These are phyloP conservation scores for Tanozyma kutaoensis DNA, from an alignment of 805 yeast genomes.

Conservation along the genomic window DNA sequence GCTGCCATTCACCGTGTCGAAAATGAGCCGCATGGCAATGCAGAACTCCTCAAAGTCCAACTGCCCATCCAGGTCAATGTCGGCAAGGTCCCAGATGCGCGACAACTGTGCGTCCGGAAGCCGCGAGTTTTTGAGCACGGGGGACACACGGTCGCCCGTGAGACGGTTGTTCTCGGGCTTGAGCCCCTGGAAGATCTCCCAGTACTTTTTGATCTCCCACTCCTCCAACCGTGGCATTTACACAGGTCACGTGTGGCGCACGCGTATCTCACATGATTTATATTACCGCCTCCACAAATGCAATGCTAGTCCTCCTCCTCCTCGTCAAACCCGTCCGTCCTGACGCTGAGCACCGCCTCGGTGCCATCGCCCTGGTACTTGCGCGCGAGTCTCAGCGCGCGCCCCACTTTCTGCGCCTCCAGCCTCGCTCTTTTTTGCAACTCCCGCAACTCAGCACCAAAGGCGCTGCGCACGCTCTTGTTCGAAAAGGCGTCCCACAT, in stretches of 20 bases:
- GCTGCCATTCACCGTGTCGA: slow-evolving; percentile 74
- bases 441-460: slow-evolving; percentile 42
- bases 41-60: slow-evolving; percentile 97
- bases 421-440: slow-evolving; percentile 45
- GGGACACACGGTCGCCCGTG: slow-evolving; percentile 72
- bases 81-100: slow-evolving; percentile 83
- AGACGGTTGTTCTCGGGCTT: slow-evolving; percentile 70
- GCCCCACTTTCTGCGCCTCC: slow-evolving; percentile 41
- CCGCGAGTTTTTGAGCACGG: slow-evolving; percentile 61
- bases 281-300: too few species aligned
- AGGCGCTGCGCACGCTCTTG: slow-evolving; percentile 57
- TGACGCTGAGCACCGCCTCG: slow-evolving; percentile 50
- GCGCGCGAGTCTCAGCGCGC: slow-evolving; percentile 63
- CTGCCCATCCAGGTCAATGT: slow-evolving; percentile 23
- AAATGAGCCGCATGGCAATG: slow-evolving; percentile 90
- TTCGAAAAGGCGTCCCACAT: slow-evolving; percentile 90
- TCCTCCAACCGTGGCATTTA: slow-evolving; percentile 75
- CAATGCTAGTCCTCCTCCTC: too few species aligned
- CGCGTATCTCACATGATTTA: too few species aligned
- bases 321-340: too few species aligned
- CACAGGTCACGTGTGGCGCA: too few species aligned
- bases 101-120: slow-evolving; percentile 52
- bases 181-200: slow-evolving; percentile 93
- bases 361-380: slow-evolving; percentile 40
- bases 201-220: slow-evolving; percentile 93